These are phyloP conservation scores for Termitomyces sp. DNA, from an alignment of 768 basidiomycete species.

Conservation along the genomic window DNA sequence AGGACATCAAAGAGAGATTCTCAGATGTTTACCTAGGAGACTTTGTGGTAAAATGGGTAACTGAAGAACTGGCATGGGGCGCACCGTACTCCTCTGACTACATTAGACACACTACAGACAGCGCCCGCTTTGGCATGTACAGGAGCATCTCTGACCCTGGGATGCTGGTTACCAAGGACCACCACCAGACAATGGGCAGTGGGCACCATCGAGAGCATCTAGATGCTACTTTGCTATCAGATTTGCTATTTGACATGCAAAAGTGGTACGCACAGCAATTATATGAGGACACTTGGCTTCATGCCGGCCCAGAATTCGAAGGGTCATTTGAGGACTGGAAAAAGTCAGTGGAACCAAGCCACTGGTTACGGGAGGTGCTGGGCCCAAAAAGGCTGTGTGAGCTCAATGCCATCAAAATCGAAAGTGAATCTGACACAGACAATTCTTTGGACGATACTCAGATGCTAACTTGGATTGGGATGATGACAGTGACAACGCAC, in stretches of 20 bases:
- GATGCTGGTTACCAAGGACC: not conserved
- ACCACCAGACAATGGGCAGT: not conserved
- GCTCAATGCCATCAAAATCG: not conserved
- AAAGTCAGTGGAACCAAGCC: accelerated
- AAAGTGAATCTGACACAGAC: not conserved
- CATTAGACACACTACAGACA: not conserved
- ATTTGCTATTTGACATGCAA: not conserved
- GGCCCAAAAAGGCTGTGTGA: not conserved
- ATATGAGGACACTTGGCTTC: not conserved
- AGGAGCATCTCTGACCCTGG: not conserved
- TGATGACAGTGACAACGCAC: no score
- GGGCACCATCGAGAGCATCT: not conserved
- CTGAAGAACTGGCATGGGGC: not conserved
- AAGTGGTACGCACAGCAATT: not conserved
- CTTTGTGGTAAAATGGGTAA: not conserved
- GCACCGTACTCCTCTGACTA: not conserved
- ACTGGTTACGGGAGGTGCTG: not conserved
- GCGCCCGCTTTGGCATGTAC: not conserved
- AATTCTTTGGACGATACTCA: not conserved
- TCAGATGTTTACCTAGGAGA: not conserved
- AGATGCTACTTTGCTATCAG: not conserved
- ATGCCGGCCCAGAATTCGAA: not conserved
- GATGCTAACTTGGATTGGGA: not conserved
- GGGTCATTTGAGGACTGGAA: not conserved
- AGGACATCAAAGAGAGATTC: not conserved